phyloP scores from a whole-genome alignment of 495 filamentous ascomycete genomes.

The Aspergillus cristatus region DNA sequence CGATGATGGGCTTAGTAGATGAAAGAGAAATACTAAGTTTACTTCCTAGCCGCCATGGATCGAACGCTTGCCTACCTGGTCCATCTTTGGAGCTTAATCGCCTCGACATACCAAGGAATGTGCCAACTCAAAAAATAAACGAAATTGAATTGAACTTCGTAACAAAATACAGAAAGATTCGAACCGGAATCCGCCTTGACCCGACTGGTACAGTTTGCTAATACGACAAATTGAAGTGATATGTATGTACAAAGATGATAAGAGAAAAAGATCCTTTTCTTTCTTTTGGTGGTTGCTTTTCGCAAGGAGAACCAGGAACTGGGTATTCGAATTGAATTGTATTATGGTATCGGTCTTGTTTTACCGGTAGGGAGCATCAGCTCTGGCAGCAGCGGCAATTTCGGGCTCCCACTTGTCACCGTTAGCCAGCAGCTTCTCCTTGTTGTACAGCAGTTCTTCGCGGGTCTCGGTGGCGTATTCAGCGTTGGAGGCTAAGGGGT shows the following conservation, averaged over 20 bases:
- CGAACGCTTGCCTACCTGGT: too few relatives aligned
- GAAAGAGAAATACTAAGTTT: too few relatives aligned
- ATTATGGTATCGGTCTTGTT: constrained; percentile 2
- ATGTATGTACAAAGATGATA: too few relatives aligned
- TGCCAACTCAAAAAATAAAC: too few relatives aligned
- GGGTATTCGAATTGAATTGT: neutral
- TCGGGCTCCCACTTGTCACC: constrained; percentile 99
- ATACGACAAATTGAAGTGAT: constrained; percentile 16
- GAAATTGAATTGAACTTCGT: neutral
- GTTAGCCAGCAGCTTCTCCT: constrained; percentile 85
- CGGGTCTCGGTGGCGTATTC: constrained; percentile 97
- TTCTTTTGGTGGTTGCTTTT: too few relatives aligned
- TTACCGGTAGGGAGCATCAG: constrained; percentile 84
- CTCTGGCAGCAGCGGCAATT: constrained; percentile 80
- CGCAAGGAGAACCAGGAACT: neutral
- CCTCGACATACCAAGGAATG: too few relatives aligned
- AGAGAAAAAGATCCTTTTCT: too few relatives aligned
- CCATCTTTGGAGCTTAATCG: too few relatives aligned
- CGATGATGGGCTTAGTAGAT: too few relatives aligned
- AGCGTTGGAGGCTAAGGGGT: constrained; percentile 64
- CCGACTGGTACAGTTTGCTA: constrained; percentile 30
- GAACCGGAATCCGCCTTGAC: constrained; percentile 20
- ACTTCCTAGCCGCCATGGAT: too few relatives aligned
- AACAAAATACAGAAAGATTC: constrained; percentile 5
- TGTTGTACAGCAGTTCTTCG: constrained; percentile 97